phyloP scores from a whole-genome alignment of 192 early-diverging fungal species.

The Backusella australiensis region DNA sequence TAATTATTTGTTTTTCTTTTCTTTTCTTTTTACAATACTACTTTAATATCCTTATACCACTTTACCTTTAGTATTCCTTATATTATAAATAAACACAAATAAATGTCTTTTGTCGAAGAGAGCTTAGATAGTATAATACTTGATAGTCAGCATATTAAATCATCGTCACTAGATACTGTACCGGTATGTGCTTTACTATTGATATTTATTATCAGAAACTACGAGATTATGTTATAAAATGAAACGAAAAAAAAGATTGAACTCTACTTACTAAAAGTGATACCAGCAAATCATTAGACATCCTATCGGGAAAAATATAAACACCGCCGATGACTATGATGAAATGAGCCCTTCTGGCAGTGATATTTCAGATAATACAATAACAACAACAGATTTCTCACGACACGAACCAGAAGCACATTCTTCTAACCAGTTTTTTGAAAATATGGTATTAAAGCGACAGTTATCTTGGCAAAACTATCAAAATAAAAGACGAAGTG shows the following conservation, averaged over 20 bases:
- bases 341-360: background rate
- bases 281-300: background rate
- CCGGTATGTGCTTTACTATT: background rate
- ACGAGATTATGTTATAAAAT: background rate
- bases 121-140: background rate
- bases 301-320: background rate
- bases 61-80: background rate
- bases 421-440: background rate
- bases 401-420: background rate
- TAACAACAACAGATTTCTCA: background rate
- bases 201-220: background rate
- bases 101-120: background rate
- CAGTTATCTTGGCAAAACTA: background rate
- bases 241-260: background rate
- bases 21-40: background rate
- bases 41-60: background rate
- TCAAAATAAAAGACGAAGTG: constrained; percentile 4
- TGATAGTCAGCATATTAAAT: background rate
- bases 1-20: background rate
- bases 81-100: background rate
- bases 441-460: background rate
- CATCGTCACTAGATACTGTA: background rate
- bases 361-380: background rate
- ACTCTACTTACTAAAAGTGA: background rate
- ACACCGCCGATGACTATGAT: background rate